Conservation (phyloP, 768 basidiomycete species). For the Fomitopsis pulvina region DNA sequence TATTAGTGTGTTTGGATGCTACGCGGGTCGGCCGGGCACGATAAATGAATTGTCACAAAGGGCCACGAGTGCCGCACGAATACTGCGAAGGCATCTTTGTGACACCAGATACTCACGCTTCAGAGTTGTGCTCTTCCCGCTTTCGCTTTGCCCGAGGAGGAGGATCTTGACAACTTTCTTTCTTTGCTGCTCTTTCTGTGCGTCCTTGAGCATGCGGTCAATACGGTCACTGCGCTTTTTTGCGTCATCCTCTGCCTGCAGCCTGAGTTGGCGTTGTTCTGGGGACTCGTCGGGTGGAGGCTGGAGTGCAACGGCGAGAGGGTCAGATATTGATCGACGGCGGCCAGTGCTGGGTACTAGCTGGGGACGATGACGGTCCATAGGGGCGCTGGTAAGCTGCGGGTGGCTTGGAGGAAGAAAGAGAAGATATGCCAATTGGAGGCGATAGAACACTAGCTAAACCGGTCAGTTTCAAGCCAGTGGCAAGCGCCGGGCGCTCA, state of each 20-base stretch:
- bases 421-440: background rate
- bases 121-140: conserved; percentile 82
- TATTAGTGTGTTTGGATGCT: no score
- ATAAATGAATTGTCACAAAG: no score
- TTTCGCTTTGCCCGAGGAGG: conserved; percentile 84
- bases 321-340: conserved; percentile 53
- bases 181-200: conserved; percentile 49
- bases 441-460: conserved; percentile 5
- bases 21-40: no score
- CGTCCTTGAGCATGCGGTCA: conserved; percentile 73
- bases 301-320: conserved; percentile 56
- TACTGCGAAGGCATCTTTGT: background rate
- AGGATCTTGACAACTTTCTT: conserved; percentile 69
- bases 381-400: background rate
- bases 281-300: conserved; percentile 72
- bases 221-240: conserved; percentile 70
- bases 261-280: conserved; percentile 55
- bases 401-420: background rate
- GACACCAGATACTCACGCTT: conserved; percentile 58
- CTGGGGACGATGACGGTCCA: background rate
- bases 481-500: conserved; percentile 1
- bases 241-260: conserved; percentile 64
- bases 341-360: conserved; percentile 16
- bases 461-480: conserved; percentile 2
- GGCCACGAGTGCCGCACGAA: background rate